Base-by-base conservation (phyloP, 352 stramenopile species). In the Phytopythium litorale region DNA sequence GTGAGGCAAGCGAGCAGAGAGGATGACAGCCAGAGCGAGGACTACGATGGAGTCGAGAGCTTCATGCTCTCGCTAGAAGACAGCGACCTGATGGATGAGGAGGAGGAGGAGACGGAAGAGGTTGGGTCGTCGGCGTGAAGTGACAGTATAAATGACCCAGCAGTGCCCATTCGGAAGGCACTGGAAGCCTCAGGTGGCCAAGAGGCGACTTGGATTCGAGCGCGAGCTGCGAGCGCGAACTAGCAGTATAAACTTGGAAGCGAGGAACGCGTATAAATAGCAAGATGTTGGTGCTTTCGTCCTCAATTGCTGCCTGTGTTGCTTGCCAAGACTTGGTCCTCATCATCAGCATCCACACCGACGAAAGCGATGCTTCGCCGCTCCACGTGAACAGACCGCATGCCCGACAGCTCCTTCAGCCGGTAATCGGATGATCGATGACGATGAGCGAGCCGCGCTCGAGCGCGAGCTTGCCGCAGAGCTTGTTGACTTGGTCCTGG, bases 381-480 rank as follows among this genome's bases (percentile, higher is more conserved):
- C 51, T 40, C 19, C 25, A 25, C 23, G 50, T 56, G 11, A 56
- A 18, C 28, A n/a, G 16, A 0, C n/a, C 30, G n/a, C 38, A 37
- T 58, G 33, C 8, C 23, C 21, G 19, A 49, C 35, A 7, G 35
- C 53, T 28, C 5, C 3, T 5, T 6, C 3, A 23, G 15, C 7
- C 23, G 15, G 13, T 21, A 68, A 54, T 50, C 32, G 8, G 60
- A 71, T 38, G 62, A 76, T 75, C 37, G 71, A 85, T 37, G 64
- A 71, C 0, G 71, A 86, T 11, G 78, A 89, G 53, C 70, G 80
- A 11, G 62, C 42, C 3, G 76, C 63, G 51, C 66, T 89, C 15
- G 78, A 87, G 60, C 67, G 50, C 35, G 72, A 84, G 64, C 64
- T 86, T 32, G 72, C 70, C 6, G 66, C 65, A 0, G 73, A 74